These are phyloP conservation scores for Pycnococcus provasolii DNA, from an alignment of 139 green algal species.

Conservation along the genomic window DNA sequence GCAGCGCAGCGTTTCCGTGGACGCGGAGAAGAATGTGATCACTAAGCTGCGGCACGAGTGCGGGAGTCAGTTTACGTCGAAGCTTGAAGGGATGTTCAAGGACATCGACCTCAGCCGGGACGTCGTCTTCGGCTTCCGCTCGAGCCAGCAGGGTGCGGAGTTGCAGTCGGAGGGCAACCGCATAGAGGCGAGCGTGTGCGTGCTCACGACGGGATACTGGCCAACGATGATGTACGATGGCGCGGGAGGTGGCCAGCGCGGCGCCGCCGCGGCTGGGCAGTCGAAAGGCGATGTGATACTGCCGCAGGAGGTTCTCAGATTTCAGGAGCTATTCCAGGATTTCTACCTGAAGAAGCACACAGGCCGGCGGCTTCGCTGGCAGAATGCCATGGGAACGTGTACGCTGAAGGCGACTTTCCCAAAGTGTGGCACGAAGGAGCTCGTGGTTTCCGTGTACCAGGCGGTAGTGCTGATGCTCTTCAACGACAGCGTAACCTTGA, in stretches of 20 bases:
- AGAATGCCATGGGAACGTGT: slow-evolving; percentile 70
- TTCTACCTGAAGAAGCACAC: slow-evolving; percentile 90
- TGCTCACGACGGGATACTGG: slow-evolving; percentile 92
- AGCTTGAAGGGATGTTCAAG: slow-evolving; percentile 99
- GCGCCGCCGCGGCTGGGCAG: slow-evolving; percentile 37
- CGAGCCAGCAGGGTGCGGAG: slow-evolving; percentile 19
- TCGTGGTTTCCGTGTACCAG: slow-evolving; percentile 79
- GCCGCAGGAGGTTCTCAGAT: slow-evolving; percentile 56
- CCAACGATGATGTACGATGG: slow-evolving; percentile 38
- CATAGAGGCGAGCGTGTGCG: slow-evolving; percentile 72
- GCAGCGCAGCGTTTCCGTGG: slow-evolving; percentile 60
- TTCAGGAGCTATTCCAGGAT: slow-evolving; percentile 60
- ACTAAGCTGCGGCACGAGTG: slow-evolving; percentile 92
- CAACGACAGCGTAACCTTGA: slow-evolving; percentile 69
- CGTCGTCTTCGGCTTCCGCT: slow-evolving; percentile 57
- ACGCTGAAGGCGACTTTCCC: slow-evolving; percentile 69
- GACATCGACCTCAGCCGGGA: slow-evolving; percentile 66
- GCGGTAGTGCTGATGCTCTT: slow-evolving; percentile 90
- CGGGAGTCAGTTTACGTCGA: slow-evolving; percentile 90
- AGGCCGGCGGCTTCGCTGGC: slow-evolving; percentile 82
- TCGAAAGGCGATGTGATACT: slow-evolving; percentile 65
- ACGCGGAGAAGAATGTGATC: slow-evolving; percentile 92
- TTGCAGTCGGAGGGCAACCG: slow-evolving; percentile 15
- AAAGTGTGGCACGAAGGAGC: slow-evolving; percentile 75
- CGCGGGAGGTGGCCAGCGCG: no score